Evolutionary conservation across 2,329 filamentous ascomycete species (phyloP).

Genomic region (Xylariaceae sp.): DNA sequence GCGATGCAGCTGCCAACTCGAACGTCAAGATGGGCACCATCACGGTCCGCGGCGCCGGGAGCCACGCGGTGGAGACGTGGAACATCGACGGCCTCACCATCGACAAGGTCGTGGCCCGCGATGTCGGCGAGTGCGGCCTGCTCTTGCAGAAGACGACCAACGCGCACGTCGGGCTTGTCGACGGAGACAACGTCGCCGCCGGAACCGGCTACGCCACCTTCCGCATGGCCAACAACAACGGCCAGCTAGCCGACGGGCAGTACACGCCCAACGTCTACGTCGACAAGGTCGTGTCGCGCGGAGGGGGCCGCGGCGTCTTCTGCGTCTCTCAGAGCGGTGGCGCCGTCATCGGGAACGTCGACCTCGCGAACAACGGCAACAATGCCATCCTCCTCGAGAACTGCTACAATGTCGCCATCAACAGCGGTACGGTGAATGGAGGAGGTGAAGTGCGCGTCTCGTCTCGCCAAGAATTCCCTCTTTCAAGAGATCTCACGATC

Average conservation of each 20-base stretch:
- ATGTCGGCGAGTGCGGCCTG: slow-evolving; percentile 53
- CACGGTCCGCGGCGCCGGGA: slow-evolving; percentile 46
- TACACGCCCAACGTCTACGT: slow-evolving; percentile 49
- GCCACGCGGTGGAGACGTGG: slow-evolving; percentile 55
- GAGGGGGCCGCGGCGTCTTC: slow-evolving; percentile 52
- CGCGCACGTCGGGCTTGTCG: slow-evolving; percentile 47
- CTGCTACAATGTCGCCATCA: slow-evolving; percentile 50
- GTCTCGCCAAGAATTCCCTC: slow-evolving; percentile 49
- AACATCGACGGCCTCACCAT: slow-evolving; percentile 52
- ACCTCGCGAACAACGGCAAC: slow-evolving; percentile 48
- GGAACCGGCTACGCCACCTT: slow-evolving; percentile 52
- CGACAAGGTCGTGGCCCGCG: slow-evolving; percentile 45
- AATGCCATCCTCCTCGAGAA: slow-evolving; percentile 56
- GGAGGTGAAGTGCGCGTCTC: slow-evolving; percentile 51
- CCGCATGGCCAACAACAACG: slow-evolving; percentile 53
- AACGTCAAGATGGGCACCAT: slow-evolving; percentile 51
- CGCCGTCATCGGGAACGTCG: slow-evolving; percentile 43
- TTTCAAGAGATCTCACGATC: slow-evolving; percentile 46
- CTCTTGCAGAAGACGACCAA: slow-evolving; percentile 50
- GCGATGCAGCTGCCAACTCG: slow-evolving; percentile 45
- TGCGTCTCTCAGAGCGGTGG: slow-evolving; percentile 52
- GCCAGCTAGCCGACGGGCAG: slow-evolving; percentile 40
- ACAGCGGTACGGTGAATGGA: slow-evolving; percentile 45
- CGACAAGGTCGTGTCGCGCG: slow-evolving; percentile 49
- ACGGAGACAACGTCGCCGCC: slow-evolving; percentile 48